Conservation (phyloP, 192 early-diverging fungal species). For the Rhizophagus sp. region DNA sequence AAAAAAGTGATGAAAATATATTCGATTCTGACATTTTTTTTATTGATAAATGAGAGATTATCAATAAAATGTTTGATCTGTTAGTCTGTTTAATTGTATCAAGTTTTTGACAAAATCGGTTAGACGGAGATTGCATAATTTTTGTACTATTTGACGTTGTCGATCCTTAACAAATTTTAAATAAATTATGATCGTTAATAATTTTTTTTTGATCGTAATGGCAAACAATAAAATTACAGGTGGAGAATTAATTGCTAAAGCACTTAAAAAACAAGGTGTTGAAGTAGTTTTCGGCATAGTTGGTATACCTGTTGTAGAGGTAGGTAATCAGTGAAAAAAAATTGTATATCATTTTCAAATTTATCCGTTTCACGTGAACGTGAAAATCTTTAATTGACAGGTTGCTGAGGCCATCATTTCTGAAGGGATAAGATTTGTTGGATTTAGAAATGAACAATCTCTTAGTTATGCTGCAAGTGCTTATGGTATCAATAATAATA, state of each 20-base stretch:
- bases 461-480: conserved; percentile 70
- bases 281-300: conserved; percentile 74
- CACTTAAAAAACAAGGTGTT: conserved; percentile 62
- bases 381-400: conserved; percentile 18
- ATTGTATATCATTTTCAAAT: background rate
- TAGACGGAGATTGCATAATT: too few relatives aligned
- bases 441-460: conserved; percentile 77
- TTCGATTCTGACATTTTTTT: background rate
- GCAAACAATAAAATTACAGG: conserved; percentile 44
- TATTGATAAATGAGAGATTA: background rate
- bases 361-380: background rate
- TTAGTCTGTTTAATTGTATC: background rate
- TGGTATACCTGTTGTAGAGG: conserved; percentile 74
- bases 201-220: background rate
- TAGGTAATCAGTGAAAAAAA: conserved; percentile 19
- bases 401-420: conserved; percentile 72
- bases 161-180: too few relatives aligned
- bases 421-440: conserved; percentile 67
- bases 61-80: background rate
- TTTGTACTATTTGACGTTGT: too few relatives aligned
- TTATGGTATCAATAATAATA: conserved; percentile 36
- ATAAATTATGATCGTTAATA: too few relatives aligned
- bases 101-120: too few relatives aligned
- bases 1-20: conserved; percentile 23
- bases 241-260: conserved; percentile 57